Percentiles rank a stretch among this genome's conserved stretches.
phyloP scores from a whole-genome alignment of 2,329 filamentous ascomycete genomes.

The Hirsutella rhossiliensis region DNA sequence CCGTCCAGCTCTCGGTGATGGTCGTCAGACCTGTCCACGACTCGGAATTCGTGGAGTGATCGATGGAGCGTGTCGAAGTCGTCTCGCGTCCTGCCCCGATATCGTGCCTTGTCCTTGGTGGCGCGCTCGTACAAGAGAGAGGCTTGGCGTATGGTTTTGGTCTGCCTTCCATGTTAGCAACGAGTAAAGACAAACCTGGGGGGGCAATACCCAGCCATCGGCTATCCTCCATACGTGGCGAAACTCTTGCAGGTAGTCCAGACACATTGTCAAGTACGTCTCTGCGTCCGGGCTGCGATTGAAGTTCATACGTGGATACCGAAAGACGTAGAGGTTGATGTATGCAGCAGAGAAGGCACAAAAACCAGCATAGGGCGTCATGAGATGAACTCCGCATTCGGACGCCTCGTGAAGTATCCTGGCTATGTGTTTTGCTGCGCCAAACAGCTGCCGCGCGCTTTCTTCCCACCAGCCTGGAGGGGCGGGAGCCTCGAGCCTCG shows the following conservation, averaged over 20 bases:
- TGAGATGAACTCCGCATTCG: constrained; percentile 21
- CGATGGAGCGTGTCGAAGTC: constrained; percentile 18
- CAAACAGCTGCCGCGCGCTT: constrained; percentile 22
- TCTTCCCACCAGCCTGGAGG: constrained; percentile 27
- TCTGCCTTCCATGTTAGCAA: constrained; percentile 2
- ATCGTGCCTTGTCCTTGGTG: constrained; percentile 8
- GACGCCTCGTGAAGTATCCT: constrained; percentile 23
- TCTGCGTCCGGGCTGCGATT: constrained; percentile 14
- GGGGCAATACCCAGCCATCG: constrained; percentile 12
- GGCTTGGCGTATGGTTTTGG: constrained; percentile 14
- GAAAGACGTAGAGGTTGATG: constrained; percentile 25
- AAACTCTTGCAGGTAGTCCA: constrained; percentile 15
- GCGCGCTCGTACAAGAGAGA: constrained; percentile 14
- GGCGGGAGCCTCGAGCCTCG: constrained; percentile 22
- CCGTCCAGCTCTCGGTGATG: constrained; percentile 17
- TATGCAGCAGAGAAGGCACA: constrained; percentile 31
- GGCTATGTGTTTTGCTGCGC: constrained; percentile 21
- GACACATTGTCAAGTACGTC: constrained; percentile 10
- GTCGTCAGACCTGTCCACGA: constrained; percentile 17
- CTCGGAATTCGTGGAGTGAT: constrained; percentile 18
- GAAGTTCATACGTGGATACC: constrained; percentile 29
- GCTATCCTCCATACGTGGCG: constrained; percentile 16
- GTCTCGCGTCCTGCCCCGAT: constrained; percentile 12
- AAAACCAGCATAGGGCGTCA: constrained; percentile 31
- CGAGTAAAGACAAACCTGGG: not conserved